Conservation (phyloP, 2,329 filamentous ascomycete genomes). For the Dendryphion nanum region DNA sequence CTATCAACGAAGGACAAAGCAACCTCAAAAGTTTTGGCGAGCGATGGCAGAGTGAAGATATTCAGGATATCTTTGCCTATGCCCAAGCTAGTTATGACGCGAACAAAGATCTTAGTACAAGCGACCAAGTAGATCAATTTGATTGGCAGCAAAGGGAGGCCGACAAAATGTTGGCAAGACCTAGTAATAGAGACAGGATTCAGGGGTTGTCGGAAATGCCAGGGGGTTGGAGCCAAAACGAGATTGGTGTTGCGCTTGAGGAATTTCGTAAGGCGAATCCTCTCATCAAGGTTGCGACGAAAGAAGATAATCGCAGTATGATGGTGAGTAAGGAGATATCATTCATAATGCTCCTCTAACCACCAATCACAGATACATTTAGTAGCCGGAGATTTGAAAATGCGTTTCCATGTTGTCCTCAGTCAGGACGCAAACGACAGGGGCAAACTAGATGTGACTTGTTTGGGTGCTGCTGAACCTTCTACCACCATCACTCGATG, state of each 20-base stretch:
- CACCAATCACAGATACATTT: conserved; percentile 22
- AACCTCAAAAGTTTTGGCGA: conserved; percentile 38
- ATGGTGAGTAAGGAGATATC: conserved; percentile 19
- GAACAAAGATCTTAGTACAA: conserved; percentile 39
- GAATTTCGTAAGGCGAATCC: conserved; percentile 25
- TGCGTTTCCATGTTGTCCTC: conserved; percentile 29
- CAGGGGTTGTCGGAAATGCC: conserved; percentile 8
- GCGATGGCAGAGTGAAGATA: conserved; percentile 38
- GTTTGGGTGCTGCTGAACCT: conserved; percentile 26
- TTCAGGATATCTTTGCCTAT: conserved; percentile 34
- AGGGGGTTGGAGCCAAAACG: conserved; percentile 16
- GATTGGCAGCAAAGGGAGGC: conserved; percentile 39
- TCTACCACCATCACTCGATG: conserved; percentile 33
- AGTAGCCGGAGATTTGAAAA: conserved; percentile 18
- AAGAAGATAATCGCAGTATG: conserved; percentile 23
- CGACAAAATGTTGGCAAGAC: conserved; percentile 16
- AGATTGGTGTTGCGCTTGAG: conserved; percentile 19
- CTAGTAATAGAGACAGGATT: conserved; percentile 7
- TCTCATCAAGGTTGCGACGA: conserved; percentile 25
- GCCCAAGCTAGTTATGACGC: conserved; percentile 34
- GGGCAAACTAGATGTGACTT: conserved; percentile 28
- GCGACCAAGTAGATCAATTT: conserved; percentile 31
- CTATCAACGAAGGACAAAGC: conserved; percentile 34
- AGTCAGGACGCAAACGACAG: conserved; percentile 23
- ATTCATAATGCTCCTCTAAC: not conserved